A percentile compares a stretch with the other conserved stretches of the same genome.
phyloP scores from a whole-genome alignment of 2,329 filamentous ascomycete genomes.

The Aspergillus bombycis region DNA sequence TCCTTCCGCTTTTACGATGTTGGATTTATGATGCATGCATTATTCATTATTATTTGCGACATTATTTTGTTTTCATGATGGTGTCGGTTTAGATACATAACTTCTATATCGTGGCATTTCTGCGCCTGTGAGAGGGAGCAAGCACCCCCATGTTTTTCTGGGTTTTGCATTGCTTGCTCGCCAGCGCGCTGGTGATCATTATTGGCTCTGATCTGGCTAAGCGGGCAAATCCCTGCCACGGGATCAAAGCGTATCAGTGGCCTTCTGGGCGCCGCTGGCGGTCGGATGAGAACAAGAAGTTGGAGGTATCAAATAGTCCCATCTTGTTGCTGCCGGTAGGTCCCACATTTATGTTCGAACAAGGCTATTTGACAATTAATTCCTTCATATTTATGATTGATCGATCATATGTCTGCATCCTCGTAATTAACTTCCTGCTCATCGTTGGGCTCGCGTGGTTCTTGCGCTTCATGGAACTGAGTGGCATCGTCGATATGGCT shows the following conservation, averaged over 20 bases:
- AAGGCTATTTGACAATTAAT: not conserved
- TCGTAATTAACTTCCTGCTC: conserved; percentile 59
- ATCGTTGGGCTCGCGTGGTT: conserved; percentile 79
- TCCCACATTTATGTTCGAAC: not conserved
- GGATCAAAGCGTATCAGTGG: not conserved
- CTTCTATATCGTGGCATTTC: not conserved
- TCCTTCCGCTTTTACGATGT: not conserved
- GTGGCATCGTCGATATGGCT: conserved; percentile 95
- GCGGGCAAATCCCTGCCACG: not conserved
- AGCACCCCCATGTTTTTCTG: not conserved
- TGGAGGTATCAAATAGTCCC: not conserved
- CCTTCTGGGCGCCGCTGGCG: not conserved
- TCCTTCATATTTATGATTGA: not conserved
- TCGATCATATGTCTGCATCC: conserved; percentile 34
- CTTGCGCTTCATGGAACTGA: conserved; percentile 90
- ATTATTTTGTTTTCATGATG: not conserved
- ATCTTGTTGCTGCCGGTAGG: not conserved
- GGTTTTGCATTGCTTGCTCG: not conserved
- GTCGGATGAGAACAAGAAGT: not conserved
- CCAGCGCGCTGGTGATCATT: too few relatives aligned
- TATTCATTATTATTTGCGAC: not conserved
- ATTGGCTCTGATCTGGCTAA: not conserved
- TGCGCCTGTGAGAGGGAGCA: not conserved
- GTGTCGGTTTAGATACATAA: conserved; percentile 1
- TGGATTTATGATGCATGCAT: not conserved